phyloP scores from a whole-genome alignment of 305 asterid species.

The Rubia balearica region DNA sequence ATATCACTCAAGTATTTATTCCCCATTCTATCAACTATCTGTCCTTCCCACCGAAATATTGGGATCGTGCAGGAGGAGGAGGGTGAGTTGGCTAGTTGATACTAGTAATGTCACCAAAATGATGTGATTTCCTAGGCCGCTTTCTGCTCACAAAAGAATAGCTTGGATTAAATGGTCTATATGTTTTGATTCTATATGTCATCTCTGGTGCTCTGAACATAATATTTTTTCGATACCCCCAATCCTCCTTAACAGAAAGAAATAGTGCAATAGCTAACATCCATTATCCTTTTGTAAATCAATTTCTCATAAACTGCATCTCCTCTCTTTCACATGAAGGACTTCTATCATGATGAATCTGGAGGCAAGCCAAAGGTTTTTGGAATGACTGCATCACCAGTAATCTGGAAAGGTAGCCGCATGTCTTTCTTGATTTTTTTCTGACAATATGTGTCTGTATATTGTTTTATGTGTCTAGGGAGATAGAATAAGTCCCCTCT shows the following conservation, averaged over 20 bases:
- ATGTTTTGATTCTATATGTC: neutral
- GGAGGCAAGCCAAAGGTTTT: slow-evolving; percentile 51
- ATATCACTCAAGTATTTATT: slow-evolving; percentile 4
- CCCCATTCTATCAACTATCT: neutral
- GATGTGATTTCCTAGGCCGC: neutral
- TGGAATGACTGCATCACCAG: slow-evolving; percentile 72
- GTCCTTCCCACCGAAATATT: neutral
- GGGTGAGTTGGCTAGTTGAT: slow-evolving; percentile 1
- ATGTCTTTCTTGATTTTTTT: neutral
- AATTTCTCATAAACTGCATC: neutral
- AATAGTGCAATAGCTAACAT: neutral
- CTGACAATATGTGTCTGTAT: neutral
- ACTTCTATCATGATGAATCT: slow-evolving; percentile 47
- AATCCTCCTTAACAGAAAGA: too few species aligned
- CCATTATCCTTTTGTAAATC: neutral
- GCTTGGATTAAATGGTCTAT: neutral
- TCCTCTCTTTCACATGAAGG: slow-evolving; percentile 38
- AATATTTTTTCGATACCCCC: too few species aligned
- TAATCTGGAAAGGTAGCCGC: slow-evolving; percentile 47
- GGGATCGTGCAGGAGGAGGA: neutral
- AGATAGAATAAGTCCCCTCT: neutral
- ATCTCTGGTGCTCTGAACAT: neutral
- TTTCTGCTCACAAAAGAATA: neutral
- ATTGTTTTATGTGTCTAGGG: neutral
- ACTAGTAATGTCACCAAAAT: neutral